These are phyloP conservation scores for Colletotrichum tanaceti DNA, from an alignment of 2,329 filamentous ascomycete genomes.

Conservation along the genomic window DNA sequence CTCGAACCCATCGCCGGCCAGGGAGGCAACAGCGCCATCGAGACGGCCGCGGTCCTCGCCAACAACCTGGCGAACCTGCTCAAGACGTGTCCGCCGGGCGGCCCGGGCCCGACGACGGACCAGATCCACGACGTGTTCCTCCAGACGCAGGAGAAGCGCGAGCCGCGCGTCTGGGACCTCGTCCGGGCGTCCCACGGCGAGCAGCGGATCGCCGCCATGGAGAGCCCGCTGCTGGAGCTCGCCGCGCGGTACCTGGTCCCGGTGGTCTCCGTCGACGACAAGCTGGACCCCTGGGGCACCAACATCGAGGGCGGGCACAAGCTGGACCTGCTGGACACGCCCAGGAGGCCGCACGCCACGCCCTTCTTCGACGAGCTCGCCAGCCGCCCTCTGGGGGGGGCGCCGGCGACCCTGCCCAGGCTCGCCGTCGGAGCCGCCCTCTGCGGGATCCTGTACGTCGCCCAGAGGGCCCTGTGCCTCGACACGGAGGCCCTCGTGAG, in stretches of 20 bases:
- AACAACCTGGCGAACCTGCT: constrained; percentile 41
- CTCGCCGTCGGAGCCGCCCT: neutral
- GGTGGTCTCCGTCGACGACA: constrained; percentile 15
- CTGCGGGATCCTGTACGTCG: constrained; percentile 11
- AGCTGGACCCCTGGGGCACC: constrained; percentile 1
- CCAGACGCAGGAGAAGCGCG: constrained; percentile 42
- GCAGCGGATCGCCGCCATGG: constrained; percentile 42
- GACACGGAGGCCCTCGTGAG: neutral
- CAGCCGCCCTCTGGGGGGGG: neutral
- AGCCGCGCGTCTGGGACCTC: constrained; percentile 33
- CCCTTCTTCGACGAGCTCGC: constrained; percentile 42
- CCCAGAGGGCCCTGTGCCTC: neutral
- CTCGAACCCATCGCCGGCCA: constrained; percentile 46
- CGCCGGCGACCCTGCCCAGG: neutral
- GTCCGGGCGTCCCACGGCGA: constrained; percentile 38
- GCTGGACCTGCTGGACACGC: constrained; percentile 29
- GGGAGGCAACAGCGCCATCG: constrained; percentile 47
- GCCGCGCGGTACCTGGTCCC: neutral
- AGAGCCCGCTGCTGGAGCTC: constrained; percentile 36
- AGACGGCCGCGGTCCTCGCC: constrained; percentile 44
- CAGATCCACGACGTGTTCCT: constrained; percentile 40
- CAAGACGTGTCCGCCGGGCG: constrained; percentile 18
- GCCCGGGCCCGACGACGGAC: constrained; percentile 29
- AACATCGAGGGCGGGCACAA: constrained; percentile 21
- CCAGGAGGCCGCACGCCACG: constrained; percentile 28